Evolutionary conservation across 192 early-diverging fungal species (phyloP), one percentile per base, ranked within the genome.

Genomic region (Backusella luteola): DNA sequence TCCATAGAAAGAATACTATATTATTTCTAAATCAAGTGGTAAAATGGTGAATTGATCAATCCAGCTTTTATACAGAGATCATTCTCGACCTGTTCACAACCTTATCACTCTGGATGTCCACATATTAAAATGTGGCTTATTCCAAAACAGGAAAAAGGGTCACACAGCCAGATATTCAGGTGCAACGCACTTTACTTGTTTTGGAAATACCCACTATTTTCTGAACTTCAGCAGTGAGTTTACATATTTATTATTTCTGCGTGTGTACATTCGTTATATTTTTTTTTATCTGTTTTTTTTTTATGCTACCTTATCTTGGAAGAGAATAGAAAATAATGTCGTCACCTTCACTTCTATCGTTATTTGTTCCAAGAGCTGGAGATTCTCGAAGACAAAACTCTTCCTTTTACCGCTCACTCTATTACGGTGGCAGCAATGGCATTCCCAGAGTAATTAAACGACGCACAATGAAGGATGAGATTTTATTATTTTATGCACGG

Each of bases 401-500:
- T 2, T 63, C 56, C 56, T 63, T 63, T 11, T 63, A 68, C 21
- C 67, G 67, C 19, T 68, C 67, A 8, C 67, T 68, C n/a, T 35
- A 35, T 35, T 36, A 68, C 17, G 1, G 34, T n/a, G 29, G 67
- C 34, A 68, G 29, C 34, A 68, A 68, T n/a, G 35, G 29, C 11
- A n/a, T 35, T 2, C 35, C 67, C 9, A 68, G 67, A 35, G 34
- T 21, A 1, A 36, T 36, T 68, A 68, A 68, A 17, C 67, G 35
- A 34, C 26, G 35, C 7, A 36, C 67, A 8, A 68, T 68, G 34
- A 68, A 68, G 67, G 35, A 34, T 34, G 70, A 71, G 23, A 71
- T 71, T 46, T 34, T 41, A 71, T 26, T 26, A 12, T 71, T 71
- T 49, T 71, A 71, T 71, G 70, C 70, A 49, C 41, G 70, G 34